Conservation (phyloP, 75 land plant genomes). For the Sequoiadendron giganteum region DNA sequence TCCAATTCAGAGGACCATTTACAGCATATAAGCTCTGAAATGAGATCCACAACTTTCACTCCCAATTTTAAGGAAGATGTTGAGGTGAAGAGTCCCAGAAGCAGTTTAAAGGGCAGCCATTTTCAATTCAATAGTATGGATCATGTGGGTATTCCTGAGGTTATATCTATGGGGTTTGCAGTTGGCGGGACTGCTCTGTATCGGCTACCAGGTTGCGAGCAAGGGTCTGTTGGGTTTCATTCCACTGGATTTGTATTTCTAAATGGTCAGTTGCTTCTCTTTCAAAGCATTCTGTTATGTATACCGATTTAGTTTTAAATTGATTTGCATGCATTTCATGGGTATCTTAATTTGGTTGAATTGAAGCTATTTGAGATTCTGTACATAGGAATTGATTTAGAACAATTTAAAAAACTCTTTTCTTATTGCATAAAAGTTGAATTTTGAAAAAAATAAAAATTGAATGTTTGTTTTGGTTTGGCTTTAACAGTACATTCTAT, state of each 20-base stretch:
- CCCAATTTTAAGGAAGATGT: neutral
- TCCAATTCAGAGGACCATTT: constrained; percentile 14
- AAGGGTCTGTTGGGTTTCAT: constrained; percentile 74
- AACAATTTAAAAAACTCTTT: too few species aligned
- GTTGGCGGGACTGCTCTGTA: constrained; percentile 27
- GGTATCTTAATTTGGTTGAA: neutral
- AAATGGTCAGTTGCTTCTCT: constrained; percentile 54
- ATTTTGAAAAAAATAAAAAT: neutral
- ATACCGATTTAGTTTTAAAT: neutral
- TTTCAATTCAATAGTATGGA: neutral
- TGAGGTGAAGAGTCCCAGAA: constrained; percentile 7
- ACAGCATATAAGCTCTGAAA: constrained; percentile 9
- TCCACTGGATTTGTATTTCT: constrained; percentile 71
- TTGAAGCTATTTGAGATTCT: neutral
- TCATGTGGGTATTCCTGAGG: neutral
- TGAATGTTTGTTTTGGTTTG: too few species aligned
- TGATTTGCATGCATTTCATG: neutral
- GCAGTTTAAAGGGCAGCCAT: neutral
- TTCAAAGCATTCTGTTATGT: neutral
- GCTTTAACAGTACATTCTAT: too few species aligned
- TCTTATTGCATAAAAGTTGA: neutral
- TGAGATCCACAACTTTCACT: constrained; percentile 3
- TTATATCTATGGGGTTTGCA: constrained; percentile 51
- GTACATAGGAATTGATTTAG: neutral
- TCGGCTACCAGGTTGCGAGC: constrained; percentile 59